Percentiles rank a stretch among this genome's conserved stretches.
phyloP scores from a whole-genome alignment of 2,329 filamentous ascomycete species.

The Diplodia intermedia region DNA sequence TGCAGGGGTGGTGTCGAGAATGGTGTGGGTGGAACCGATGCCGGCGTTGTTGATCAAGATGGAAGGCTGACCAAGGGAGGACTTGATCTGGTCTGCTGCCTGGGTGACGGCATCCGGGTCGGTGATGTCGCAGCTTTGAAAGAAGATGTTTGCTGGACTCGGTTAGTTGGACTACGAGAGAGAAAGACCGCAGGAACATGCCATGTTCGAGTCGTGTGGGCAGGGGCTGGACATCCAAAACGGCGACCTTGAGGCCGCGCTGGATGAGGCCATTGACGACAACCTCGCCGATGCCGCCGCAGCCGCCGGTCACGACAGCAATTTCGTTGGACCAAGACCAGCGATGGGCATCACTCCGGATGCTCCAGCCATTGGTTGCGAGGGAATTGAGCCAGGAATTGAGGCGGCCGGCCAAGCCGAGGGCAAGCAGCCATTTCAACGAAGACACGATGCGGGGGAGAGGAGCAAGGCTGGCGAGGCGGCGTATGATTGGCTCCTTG shows the following conservation, averaged over 20 bases:
- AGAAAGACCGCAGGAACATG: constrained; percentile 33
- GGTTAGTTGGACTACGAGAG: not conserved
- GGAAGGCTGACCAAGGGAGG: constrained; percentile 40
- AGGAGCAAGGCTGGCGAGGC: constrained; percentile 36
- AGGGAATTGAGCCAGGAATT: constrained; percentile 43
- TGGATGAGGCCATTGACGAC: constrained; percentile 41
- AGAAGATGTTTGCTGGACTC: constrained; percentile 41
- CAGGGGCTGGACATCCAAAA: constrained; percentile 45
- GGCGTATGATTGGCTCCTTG: constrained; percentile 40
- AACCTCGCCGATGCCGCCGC: constrained; percentile 46
- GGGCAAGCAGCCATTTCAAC: constrained; percentile 42
- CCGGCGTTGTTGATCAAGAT: constrained; percentile 50
- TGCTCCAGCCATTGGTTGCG: constrained; percentile 50
- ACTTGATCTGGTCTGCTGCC: constrained; percentile 39
- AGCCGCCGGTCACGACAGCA: constrained; percentile 48
- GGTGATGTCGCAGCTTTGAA: constrained; percentile 47
- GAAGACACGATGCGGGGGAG: constrained; percentile 37
- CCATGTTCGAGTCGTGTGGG: constrained; percentile 41
- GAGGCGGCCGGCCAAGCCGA: constrained; percentile 43
- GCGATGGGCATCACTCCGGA: constrained; percentile 42
- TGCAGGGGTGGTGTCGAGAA: constrained; percentile 43
- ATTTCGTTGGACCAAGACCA: constrained; percentile 46
- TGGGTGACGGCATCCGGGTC: constrained; percentile 40
- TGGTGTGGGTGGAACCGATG: constrained; percentile 41
- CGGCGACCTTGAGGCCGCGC: constrained; percentile 43